Percentiles rank a stretch among this genome's conserved stretches.
Conservation (phyloP, 257 asterid species). For the Solanum pinnatisectum region DNA sequence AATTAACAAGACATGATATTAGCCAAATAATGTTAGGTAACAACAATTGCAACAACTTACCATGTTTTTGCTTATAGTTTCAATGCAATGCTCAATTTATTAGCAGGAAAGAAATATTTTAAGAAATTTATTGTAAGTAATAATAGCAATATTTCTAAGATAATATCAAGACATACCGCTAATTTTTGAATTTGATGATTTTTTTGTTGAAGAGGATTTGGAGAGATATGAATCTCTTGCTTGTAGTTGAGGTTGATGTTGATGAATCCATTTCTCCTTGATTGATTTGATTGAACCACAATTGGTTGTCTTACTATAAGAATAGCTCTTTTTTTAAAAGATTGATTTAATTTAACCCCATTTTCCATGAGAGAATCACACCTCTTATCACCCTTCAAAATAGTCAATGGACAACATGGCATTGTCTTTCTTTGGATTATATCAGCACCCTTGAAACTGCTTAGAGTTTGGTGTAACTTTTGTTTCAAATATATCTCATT, state of each 20-base stretch:
- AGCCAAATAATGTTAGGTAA: not conserved
- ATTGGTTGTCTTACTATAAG: not conserved
- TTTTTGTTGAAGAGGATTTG: not conserved
- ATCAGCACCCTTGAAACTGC: slow-evolving; percentile 16
- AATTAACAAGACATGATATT: not conserved
- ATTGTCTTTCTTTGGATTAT: not conserved
- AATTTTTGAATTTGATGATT: not conserved
- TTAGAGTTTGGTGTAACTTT: slow-evolving; percentile 43
- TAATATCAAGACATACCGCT: not conserved
- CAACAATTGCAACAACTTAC: not conserved
- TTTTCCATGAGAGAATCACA: not conserved
- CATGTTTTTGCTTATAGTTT: not conserved
- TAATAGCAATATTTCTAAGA: not conserved
- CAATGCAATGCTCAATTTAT: not conserved
- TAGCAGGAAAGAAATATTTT: not conserved
- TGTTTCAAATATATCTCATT: slow-evolving; percentile 3
- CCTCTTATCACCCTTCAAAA: not conserved
- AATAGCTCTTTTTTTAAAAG: not conserved
- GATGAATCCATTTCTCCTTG: not conserved
- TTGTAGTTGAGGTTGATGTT: not conserved
- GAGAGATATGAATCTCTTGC: not conserved
- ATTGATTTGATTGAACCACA: not conserved
- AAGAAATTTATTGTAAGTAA: not conserved
- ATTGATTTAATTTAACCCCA: not conserved
- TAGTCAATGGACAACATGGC: not conserved